Base-by-base conservation (phyloP, 1,284 basidiomycete species). In the Pterulicium gracile region DNA sequence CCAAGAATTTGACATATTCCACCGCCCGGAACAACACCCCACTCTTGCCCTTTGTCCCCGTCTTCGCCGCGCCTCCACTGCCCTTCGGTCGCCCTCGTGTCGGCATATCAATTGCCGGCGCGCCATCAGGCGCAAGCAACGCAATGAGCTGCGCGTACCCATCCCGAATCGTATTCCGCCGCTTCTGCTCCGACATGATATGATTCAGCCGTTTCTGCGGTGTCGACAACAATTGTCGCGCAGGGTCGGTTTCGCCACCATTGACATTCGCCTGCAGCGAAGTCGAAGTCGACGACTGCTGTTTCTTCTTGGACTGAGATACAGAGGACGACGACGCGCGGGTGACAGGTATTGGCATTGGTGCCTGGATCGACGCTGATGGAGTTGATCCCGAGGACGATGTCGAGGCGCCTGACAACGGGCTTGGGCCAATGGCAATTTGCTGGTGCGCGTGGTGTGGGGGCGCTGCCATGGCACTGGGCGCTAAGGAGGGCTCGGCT, bases 161-260 rank as follows among this genome's bases (percentile, higher is more conserved):
- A 51, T 90, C 84, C 24, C 89, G 79, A 54, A 93, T 93, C 42
- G 88, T 87, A 51, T 91, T 90, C 2, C 89, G 76, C 2, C 89
- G 80, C 61, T 90, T 91, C 64, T 93, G 90, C 64, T 93, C 89
- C 10, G 85, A 89, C 70, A 90, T 82, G 67, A 93, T 93, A 66
- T 93, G 89, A 61, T 93, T 93, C n/a, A 90, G 77, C 21, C 90
- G 79, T 61, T 93, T 93, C 60, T 93, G 89, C 0, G 87, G 88
- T 5, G 80, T 82, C 5, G 87, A 85, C 18, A 93, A 71, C 5
- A 89, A 70, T 0, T 78, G 68, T 52, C 81, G 81, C 20, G 66
- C 47, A 47, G 69, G 68, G 12, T 61, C 24, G 32, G 56, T 7
- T 32, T 32, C 10, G 27, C n/a, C n/a, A n/a, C 7, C 27, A 10